Evolutionary conservation across 495 filamentous ascomycete genomes (phyloP), one percentile per base, ranked within the genome.

Genomic region (Talaromyces thailandensis): DNA sequence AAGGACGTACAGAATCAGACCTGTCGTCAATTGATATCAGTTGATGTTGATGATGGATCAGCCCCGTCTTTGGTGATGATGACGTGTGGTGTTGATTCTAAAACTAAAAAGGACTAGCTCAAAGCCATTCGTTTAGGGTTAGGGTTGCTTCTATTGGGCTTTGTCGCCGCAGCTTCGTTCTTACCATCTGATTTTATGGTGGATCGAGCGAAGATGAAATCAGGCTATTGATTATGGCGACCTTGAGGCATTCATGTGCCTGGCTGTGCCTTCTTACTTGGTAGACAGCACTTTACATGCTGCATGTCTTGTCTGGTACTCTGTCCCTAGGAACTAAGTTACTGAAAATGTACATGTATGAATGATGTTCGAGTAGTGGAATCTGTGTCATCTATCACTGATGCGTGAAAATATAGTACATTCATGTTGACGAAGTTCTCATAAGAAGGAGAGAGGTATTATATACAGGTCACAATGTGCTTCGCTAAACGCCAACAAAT

Each of bases 401-500:
- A 7, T 45, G n/a, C 6, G 43, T 48, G 9, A 48, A 23, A 18
- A 48, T 48, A 48, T 48, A 18, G 5, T 48, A 48, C 43, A 48
- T 48, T 48, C 16, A 48, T 48, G 35, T 16, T 6, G 16, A 40
- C 35, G 16, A 16, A 21, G 6, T 48, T 48, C 43, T 48, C 43
- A 48, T n/a, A 23, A 48, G 51, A 16, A 57, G 55, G 24, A 31
- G 55, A 57, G 55, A 57, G 3, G 55, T 21, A 35, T 35, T 57
- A 57, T 32, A 35, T 35, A 35, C 55, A 57, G 14, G 26, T 35
- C 29, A 14, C 29, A 18, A 18, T 6, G n/a, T 29, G 29, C 28
- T 57, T 57, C 55, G 55, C 55, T 57, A 31, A 21, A 57, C 55
- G 55, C 55, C 55, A 57, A 26, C 55, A 32, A 25, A 57, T 57